Percentiles rank a stretch among this genome's conserved stretches.
Conservation (phyloP, 2,329 filamentous ascomycete genomes). For the Pseudocercospora eumusae region DNA sequence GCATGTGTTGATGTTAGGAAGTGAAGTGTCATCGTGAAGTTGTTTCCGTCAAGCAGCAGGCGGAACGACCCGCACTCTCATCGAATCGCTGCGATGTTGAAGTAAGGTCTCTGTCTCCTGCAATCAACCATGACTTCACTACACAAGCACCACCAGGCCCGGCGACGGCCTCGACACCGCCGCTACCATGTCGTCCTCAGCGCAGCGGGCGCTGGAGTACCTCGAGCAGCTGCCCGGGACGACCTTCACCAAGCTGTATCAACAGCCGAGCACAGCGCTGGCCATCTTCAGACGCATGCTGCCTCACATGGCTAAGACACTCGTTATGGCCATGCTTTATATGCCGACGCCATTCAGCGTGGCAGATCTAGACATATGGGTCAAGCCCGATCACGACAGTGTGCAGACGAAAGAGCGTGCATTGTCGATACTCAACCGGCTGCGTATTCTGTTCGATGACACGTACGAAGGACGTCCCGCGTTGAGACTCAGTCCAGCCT, state of each 20-base stretch:
- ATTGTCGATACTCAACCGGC: conserved; percentile 73
- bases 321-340: conserved; percentile 95
- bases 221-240: conserved; percentile 87
- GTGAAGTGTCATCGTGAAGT: neutral
- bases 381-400: conserved; percentile 60
- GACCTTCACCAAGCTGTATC: conserved; percentile 88
- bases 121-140: conserved; percentile 21
- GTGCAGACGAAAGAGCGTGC: conserved; percentile 73
- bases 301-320: conserved; percentile 86
- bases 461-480: conserved; percentile 64
- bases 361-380: conserved; percentile 82
- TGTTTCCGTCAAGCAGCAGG: neutral
- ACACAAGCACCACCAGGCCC: conserved; percentile 17
- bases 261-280: conserved; percentile 90
- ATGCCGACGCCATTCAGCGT: conserved; percentile 77
- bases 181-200: conserved; percentile 48
- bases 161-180: conserved; percentile 20
- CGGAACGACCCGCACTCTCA: conserved; percentile 8
- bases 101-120: conserved; percentile 13
- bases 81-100: conserved; percentile 12
- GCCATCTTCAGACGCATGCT: conserved; percentile 98
- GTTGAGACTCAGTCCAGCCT: conserved; percentile 77
- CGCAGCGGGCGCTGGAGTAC: conserved; percentile 75
- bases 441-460: conserved; percentile 80
- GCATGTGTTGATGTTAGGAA: neutral